phyloP scores from a whole-genome alignment of 345 rosid species.

The Excoecaria agallocha region DNA sequence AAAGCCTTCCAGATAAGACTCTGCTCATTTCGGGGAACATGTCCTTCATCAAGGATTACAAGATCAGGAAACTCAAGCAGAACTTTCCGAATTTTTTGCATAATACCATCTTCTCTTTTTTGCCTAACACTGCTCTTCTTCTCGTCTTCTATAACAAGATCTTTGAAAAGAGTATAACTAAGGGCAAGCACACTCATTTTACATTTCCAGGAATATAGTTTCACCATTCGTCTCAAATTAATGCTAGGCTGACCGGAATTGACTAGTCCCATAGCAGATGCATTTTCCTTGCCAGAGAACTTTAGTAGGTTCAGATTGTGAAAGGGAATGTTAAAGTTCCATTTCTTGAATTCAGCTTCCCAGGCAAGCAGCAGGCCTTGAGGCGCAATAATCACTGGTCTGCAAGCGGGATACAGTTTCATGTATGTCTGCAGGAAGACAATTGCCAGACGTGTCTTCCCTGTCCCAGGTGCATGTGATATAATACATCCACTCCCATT shows the following conservation, averaged over 20 bases:
- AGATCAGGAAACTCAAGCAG: conserved; percentile 50
- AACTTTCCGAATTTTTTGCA: conserved; percentile 30
- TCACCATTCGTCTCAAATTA: conserved; percentile 41
- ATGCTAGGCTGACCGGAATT: conserved; percentile 10
- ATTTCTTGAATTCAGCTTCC: conserved; percentile 75
- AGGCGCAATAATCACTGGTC: conserved; percentile 73
- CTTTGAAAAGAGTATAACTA: conserved; percentile 58
- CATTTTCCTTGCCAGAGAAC: conserved; percentile 45
- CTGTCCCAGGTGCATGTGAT: conserved; percentile 88
- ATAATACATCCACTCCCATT: conserved; percentile 64
- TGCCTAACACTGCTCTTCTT: conserved; percentile 15
- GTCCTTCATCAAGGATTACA: conserved; percentile 78
- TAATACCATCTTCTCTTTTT: too few relatives aligned
- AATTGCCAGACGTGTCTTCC: conserved; percentile 73
- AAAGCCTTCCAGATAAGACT: conserved; percentile 61
- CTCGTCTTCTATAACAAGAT: conserved; percentile 43
- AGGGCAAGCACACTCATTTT: conserved; percentile 52
- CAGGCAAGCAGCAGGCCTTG: conserved; percentile 70
- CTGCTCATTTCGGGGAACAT: conserved; percentile 58
- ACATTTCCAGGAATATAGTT: conserved; percentile 61
- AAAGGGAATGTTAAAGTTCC: conserved; percentile 54
- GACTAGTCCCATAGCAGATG: conserved; percentile 15
- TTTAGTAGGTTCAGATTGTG: conserved; percentile 54
- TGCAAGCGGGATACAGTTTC: conserved; percentile 45
- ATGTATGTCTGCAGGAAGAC: conserved; percentile 57